Evolutionary conservation across 129 eudicot species (phyloP).

Genomic region (Flaveria linearis): DNA sequence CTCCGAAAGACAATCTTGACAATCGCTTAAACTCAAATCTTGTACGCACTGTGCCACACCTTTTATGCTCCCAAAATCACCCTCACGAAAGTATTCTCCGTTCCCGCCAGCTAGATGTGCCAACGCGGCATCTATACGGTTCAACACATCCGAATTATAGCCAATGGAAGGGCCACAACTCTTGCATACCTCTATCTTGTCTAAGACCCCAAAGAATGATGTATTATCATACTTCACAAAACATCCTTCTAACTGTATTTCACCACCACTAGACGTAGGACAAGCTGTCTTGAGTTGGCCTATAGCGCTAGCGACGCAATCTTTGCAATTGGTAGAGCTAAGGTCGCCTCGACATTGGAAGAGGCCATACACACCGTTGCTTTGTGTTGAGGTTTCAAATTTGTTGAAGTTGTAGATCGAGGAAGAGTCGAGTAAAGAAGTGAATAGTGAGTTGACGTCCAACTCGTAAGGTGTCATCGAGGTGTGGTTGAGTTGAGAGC

Average conservation of each 20-base stretch:
- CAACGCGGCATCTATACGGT: background rate
- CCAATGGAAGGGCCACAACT: slow-evolving; percentile 3
- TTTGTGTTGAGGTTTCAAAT: slow-evolving; percentile 39
- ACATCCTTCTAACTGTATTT: slow-evolving; percentile 13
- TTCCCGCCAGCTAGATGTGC: background rate
- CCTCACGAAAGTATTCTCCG: background rate
- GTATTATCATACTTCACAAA: slow-evolving; percentile 2
- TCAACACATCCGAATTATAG: slow-evolving; percentile 3
- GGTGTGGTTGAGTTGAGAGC: slow-evolving; percentile 44
- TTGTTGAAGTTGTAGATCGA: slow-evolving; percentile 45
- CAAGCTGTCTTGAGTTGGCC: slow-evolving; percentile 43
- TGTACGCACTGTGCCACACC: slow-evolving; percentile 16
- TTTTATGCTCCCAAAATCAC: background rate
- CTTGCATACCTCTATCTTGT: background rate
- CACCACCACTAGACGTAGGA: background rate
- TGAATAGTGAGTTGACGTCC: slow-evolving; percentile 59
- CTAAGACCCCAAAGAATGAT: background rate
- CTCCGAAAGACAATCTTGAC: slow-evolving; percentile 18
- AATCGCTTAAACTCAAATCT: slow-evolving; percentile 9
- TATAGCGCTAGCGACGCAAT: slow-evolving; percentile 45
- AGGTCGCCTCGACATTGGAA: slow-evolving; percentile 32
- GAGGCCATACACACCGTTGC: slow-evolving; percentile 53
- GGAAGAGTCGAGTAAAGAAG: slow-evolving; percentile 61
- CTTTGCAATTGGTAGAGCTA: slow-evolving; percentile 28
- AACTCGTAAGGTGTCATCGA: slow-evolving; percentile 50